A percentile compares a stretch with the other conserved stretches of the same genome.
These are phyloP conservation scores for Fusarium oxysporum DNA, from an alignment of 2,329 filamentous ascomycete genomes.

Conservation along the genomic window DNA sequence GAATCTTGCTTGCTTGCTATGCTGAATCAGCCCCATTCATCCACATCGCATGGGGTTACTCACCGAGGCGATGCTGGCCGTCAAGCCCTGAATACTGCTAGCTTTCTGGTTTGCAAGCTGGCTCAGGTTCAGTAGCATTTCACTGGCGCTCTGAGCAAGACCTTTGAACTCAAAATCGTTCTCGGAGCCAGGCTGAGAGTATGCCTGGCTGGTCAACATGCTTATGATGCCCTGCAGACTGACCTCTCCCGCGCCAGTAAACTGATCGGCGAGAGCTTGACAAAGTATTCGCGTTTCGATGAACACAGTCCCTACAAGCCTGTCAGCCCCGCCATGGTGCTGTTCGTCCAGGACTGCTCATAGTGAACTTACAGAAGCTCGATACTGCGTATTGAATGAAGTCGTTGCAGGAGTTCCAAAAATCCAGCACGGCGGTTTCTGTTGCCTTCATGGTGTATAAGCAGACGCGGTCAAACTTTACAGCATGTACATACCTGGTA, in stretches of 20 bases:
- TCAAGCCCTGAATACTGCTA: accelerated
- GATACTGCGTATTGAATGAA: accelerated
- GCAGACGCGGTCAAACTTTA: accelerated
- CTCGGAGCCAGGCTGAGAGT: not conserved
- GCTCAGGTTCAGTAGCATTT: accelerated
- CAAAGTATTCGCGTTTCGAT: not conserved
- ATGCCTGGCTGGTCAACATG: not conserved
- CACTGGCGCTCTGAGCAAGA: not conserved
- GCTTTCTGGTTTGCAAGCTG: not conserved
- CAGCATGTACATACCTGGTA: accelerated
- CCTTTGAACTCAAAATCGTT: accelerated
- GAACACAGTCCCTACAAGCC: not conserved
- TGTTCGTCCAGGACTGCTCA: too few relatives aligned
- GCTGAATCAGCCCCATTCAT: accelerated
- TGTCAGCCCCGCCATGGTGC: not conserved
- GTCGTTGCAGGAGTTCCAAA: not conserved
- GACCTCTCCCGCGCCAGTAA: accelerated
- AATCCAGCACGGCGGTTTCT: not conserved
- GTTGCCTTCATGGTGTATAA: not conserved
- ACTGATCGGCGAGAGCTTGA: not conserved
- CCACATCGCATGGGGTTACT: accelerated
- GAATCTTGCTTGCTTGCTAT: not conserved
- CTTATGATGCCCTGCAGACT: accelerated
- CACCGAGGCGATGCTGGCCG: accelerated
- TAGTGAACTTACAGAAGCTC: not conserved